These are phyloP conservation scores for Acer campestre DNA, from an alignment of 345 rosid genomes.

Conservation along the genomic window DNA sequence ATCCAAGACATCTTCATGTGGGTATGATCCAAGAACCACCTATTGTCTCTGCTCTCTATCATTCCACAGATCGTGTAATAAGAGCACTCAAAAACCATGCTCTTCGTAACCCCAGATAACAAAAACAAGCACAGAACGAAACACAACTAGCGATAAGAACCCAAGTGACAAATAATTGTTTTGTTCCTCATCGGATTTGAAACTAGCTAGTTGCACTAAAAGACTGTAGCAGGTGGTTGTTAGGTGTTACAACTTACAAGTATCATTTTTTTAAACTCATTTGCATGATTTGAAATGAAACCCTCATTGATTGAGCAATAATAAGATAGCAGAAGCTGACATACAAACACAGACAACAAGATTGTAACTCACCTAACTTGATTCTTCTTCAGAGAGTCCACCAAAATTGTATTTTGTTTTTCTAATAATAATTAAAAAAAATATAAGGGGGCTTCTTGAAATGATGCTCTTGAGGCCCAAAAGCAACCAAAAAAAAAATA, in stretches of 20 bases:
- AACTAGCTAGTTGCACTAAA: constrained; percentile 1
- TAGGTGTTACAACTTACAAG: constrained; percentile 2
- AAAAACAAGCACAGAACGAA: constrained; percentile 9
- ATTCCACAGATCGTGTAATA: constrained; percentile 32
- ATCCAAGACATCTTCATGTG: constrained; percentile 57
- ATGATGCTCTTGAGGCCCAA: constrained; percentile 11
- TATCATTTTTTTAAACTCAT: not conserved
- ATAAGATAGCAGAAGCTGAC: constrained; percentile 28
- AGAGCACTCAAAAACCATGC: constrained; percentile 31
- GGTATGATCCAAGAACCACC: constrained; percentile 33
- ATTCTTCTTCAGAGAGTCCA: constrained; percentile 13
- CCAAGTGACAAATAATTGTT: not conserved
- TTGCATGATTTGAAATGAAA: constrained; percentile 11
- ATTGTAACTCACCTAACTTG: constrained; percentile 32
- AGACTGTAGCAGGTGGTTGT: not conserved
- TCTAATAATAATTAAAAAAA: not conserved
- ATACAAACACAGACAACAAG: constrained; percentile 27
- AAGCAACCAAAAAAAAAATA: not conserved
- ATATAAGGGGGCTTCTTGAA: not conserved
- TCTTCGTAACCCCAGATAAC: not conserved
- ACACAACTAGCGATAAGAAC: not conserved
- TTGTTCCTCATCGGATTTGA: constrained; percentile 16
- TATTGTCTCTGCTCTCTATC: constrained; percentile 32
- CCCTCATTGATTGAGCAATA: constrained; percentile 21
- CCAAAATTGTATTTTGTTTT: not conserved